A percentile compares a stretch with the other conserved stretches of the same genome.
phyloP scores from a whole-genome alignment of 2,329 filamentous ascomycete genomes.

The Alternaria sp. region DNA sequence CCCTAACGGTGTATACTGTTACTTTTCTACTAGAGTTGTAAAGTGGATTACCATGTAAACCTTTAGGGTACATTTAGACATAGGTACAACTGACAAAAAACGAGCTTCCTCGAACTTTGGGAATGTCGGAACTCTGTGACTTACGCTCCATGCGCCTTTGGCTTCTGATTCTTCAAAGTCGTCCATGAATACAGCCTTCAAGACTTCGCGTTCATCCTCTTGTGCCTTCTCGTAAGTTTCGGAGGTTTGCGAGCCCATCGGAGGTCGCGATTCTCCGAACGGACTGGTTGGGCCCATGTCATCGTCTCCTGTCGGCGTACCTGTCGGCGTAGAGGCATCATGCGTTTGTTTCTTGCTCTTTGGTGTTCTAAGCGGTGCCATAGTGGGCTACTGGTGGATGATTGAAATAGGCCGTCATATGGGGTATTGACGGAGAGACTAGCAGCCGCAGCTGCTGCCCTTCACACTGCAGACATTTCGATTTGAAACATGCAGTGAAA shows the following conservation, averaged over 20 bases:
- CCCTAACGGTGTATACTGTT: too few species aligned
- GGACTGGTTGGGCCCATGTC: conserved; percentile 35
- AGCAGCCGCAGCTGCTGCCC: conserved; percentile 60
- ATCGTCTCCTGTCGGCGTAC: conserved; percentile 24
- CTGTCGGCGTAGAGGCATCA: conserved; percentile 43
- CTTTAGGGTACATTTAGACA: too few species aligned
- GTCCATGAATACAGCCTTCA: conserved; percentile 88
- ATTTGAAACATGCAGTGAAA: conserved; percentile 26
- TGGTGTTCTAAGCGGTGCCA: conserved; percentile 59
- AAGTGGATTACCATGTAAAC: too few species aligned
- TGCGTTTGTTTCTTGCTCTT: conserved; percentile 51
- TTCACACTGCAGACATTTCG: conserved; percentile 54
- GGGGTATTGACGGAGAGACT: conserved; percentile 47
- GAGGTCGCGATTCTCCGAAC: conserved; percentile 41
- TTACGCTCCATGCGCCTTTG: conserved; percentile 84
- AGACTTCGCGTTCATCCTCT: conserved; percentile 83
- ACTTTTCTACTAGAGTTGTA: too few species aligned
- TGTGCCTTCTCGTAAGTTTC: conserved; percentile 82
- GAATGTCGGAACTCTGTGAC: conserved; percentile 28
- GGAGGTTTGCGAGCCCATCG: conserved; percentile 53
- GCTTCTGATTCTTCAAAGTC: conserved; percentile 81
- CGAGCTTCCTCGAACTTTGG: neutral
- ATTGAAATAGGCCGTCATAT: conserved; percentile 45
- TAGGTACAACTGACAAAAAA: too few species aligned
- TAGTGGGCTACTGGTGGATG: conserved; percentile 52